These are phyloP conservation scores for Lactarius evosmus DNA, from an alignment of 768 basidiomycete species.

Conservation along the genomic window DNA sequence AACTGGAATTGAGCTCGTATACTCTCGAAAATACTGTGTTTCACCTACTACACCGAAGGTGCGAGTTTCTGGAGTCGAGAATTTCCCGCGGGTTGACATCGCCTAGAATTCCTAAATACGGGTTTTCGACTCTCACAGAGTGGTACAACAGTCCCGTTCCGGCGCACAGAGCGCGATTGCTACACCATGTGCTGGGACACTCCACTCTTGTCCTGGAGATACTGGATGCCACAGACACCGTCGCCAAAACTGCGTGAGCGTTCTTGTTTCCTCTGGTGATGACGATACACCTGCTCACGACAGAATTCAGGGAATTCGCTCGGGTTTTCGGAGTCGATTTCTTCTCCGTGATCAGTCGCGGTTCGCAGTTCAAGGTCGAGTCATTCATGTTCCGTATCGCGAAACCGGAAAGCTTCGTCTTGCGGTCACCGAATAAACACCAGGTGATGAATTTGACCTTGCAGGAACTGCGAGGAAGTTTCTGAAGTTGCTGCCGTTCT, in stretches of 20 bases:
- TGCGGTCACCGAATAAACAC: conserved; percentile 83
- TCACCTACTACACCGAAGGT: conserved; percentile 76
- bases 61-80: conserved; percentile 23
- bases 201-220: conserved; percentile 71
- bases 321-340: conserved; percentile 98
- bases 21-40: conserved; percentile 89
- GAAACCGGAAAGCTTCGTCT: conserved; percentile 89
- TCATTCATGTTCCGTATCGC: conserved; percentile 97
- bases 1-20: conserved; percentile 73
- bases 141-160: conserved; percentile 72
- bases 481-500: conserved; percentile 5
- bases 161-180: conserved; percentile 48
- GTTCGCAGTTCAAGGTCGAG: conserved; percentile 98
- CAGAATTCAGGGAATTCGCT: conserved; percentile 77
- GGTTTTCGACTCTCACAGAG: conserved; percentile 41
- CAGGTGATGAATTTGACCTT: conserved; percentile 49
- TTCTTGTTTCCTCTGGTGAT: neutral
- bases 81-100: neutral
- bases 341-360: conserved; percentile 89
- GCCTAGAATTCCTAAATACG: conserved; percentile 24
- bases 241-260: conserved; percentile 87
- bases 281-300: neutral
- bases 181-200: conserved; percentile 65
- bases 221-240: conserved; percentile 72
- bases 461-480: neutral